Evolutionary conservation across 768 basidiomycete genomes (phyloP), one percentile per base, ranked within the genome.

Genomic region (Plicaturopsis crispa): DNA sequence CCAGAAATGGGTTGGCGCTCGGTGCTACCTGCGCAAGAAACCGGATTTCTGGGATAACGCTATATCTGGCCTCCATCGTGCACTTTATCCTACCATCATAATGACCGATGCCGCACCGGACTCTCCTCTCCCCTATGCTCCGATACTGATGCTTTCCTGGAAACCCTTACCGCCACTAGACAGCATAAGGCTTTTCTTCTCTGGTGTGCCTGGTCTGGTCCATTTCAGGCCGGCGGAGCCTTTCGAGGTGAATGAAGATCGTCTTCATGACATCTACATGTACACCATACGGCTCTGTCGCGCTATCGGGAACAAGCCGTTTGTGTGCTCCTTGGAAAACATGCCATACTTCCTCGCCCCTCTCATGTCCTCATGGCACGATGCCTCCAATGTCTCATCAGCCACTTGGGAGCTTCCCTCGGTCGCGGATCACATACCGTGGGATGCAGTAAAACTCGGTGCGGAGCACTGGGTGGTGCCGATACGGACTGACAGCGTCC

Each of bases 311-410:
- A 88, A 87, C 59, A 89, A 86, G 50, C 69, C 79, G 1, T 66
- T 84, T 23, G 57, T 60, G n/a, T 80, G 79, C 54, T 36, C 65
- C 6, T 38, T 66, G 35, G 69, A 75, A 31, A 56, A 72, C 13
- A 74, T 79, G 63, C 55, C 69, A 12, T 88, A 80, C 50, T 75
- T 87, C 48, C 60, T 86, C 45, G 77, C 79, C 8, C 84, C 88
- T 5, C 61, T 89, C 26, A 48, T 51, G 13, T 6, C 48, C 2
- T 39, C 47, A 3, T 78, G 72, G 72, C 43, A 47, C n/a, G n/a
- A n/a, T 38, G 48, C 57, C 33, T 43, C 57, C n/a, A 19, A 33
- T 23, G 38, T 45, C n/a, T 17, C 32, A 36, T 35, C 50, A 51
- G 36, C 30, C 45, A 48, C 36, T 36, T 50, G 57, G 42, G 47